A percentile compares a stretch with the other conserved stretches of the same genome.
These are phyloP conservation scores for Trifolium dubium DNA, from an alignment of 306 rosid genomes.

Conservation along the genomic window DNA sequence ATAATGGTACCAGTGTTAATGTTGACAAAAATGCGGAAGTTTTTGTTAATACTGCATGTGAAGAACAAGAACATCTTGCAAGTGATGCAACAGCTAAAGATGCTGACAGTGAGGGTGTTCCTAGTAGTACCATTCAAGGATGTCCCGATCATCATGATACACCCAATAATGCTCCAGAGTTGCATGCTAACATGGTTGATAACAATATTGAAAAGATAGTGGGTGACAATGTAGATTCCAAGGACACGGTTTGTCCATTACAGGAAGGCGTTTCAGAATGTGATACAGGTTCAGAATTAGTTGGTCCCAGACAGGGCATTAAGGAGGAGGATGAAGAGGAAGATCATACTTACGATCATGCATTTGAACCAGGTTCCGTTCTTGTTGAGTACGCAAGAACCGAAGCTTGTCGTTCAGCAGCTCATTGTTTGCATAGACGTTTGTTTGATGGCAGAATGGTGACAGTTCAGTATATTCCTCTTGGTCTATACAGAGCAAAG, in stretches of 20 bases:
- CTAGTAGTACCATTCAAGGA: conserved; percentile 36
- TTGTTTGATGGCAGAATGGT: conserved; percentile 70
- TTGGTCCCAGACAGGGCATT: conserved; percentile 30
- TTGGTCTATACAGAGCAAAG: conserved; percentile 55
- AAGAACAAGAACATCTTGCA: conserved; percentile 47
- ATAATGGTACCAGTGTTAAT: conserved; percentile 3
- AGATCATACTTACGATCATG: conserved; percentile 38
- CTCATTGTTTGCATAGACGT: conserved; percentile 82
- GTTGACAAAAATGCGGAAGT: conserved; percentile 43
- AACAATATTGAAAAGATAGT: conserved; percentile 41
- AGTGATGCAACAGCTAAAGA: conserved; percentile 35
- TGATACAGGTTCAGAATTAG: conserved; percentile 45
- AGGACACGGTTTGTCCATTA: conserved; percentile 35
- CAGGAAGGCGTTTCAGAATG: conserved; percentile 41
- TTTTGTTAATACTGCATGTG: conserved; percentile 41
- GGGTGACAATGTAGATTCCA: conserved; percentile 28
- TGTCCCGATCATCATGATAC: conserved; percentile 41
- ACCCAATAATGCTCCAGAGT: conserved; percentile 42
- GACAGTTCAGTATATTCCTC: conserved; percentile 66
- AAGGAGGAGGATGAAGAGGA: conserved; percentile 46
- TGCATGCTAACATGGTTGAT: conserved; percentile 38
- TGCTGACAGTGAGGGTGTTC: conserved; percentile 28
- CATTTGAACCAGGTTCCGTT: conserved; percentile 66
- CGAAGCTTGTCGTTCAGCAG: conserved; percentile 75
- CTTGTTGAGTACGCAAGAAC: conserved; percentile 84